Evolutionary conservation across 495 filamentous ascomycete genomes (phyloP).

Genomic region (Podospora australis): DNA sequence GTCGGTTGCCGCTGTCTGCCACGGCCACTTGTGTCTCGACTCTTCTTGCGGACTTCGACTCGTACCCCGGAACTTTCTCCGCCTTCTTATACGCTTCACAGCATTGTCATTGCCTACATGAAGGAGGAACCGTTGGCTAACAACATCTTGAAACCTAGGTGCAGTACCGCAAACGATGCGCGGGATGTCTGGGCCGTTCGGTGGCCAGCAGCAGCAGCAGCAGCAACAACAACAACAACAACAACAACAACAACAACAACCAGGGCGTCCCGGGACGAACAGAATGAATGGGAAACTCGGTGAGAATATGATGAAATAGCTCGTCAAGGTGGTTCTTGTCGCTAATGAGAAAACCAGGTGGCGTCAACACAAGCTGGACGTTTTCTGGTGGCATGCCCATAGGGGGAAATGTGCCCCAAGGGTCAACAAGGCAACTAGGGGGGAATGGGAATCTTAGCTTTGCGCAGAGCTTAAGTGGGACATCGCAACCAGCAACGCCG

Average conservation of each 20-base stretch:
- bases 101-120: no score
- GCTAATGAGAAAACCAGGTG: no score
- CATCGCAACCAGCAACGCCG: slow-evolving; percentile 64
- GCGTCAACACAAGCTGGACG: no score
- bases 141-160: no score
- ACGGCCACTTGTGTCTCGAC: no score
- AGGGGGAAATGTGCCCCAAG: slow-evolving; percentile 53
- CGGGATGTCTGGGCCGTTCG: slow-evolving; percentile 2
- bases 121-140: no score
- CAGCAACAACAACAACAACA: no score
- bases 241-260: slow-evolving; percentile 52
- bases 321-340: not conserved
- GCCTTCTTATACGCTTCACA: no score
- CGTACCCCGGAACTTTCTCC: no score
- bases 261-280: slow-evolving; percentile 58
- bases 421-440: slow-evolving; percentile 44
- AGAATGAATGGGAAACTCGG: slow-evolving; percentile 72
- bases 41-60: no score
- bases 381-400: slow-evolving; percentile 58
- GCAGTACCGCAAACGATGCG: no score
- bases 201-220: not conserved
- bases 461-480: slow-evolving; percentile 71
- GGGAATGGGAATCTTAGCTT: slow-evolving; percentile 60
- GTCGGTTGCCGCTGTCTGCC: no score
- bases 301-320: slow-evolving; percentile 34